Evolutionary conservation across 2,329 filamentous ascomycete genomes (phyloP).

Genomic region (Penicillium sp.): DNA sequence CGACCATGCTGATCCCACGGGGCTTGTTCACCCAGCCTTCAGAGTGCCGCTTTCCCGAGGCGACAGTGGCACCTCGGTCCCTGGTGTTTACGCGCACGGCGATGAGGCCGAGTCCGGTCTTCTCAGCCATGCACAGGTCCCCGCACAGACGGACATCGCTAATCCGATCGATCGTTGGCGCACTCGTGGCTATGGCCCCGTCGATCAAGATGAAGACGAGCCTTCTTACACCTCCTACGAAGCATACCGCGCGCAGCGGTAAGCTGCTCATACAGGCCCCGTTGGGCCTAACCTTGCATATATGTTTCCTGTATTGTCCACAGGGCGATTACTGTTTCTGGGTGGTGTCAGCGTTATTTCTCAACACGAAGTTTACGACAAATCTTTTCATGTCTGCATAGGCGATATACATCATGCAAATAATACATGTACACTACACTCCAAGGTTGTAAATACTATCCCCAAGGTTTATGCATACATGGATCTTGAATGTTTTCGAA

Average conservation of each 20-base stretch:
- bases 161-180: conserved; percentile 38
- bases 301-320: conserved; percentile 2
- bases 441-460: background rate
- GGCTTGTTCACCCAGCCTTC: conserved; percentile 40
- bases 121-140: conserved; percentile 39
- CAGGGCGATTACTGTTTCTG: background rate
- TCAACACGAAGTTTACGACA: conserved; percentile 10
- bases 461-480: too few relatives aligned
- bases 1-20: conserved; percentile 21
- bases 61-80: conserved; percentile 21
- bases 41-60: conserved; percentile 32
- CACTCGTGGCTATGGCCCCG: conserved; percentile 39
- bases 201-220: conserved; percentile 37
- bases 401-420: background rate
- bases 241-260: conserved; percentile 31
- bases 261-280: conserved; percentile 1
- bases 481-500: too few relatives aligned
- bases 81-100: conserved; percentile 35
- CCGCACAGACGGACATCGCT: conserved; percentile 21
- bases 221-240: conserved; percentile 38
- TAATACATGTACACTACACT: background rate
- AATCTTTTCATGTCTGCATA: background rate
- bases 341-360: conserved; percentile 6
- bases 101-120: conserved; percentile 46
- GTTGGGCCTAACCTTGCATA: background rate